Percentiles rank a stretch among this genome's conserved stretches.
Evolutionary conservation across 2,329 filamentous ascomycete species (phyloP).

Genomic region (Colletotrichum aenigma): DNA sequence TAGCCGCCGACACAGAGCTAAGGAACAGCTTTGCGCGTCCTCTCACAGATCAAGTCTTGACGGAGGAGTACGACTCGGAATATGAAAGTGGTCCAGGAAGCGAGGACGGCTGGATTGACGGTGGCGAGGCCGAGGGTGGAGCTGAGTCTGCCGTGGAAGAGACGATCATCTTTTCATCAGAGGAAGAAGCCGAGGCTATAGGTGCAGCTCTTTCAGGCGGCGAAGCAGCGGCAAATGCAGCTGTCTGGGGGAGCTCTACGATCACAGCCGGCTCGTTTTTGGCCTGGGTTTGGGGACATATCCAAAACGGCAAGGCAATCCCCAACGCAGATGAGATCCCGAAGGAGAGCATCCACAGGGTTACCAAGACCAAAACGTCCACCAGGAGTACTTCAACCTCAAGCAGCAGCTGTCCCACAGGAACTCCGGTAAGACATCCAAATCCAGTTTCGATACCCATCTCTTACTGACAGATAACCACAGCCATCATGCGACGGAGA

Average conservation of each 20-base stretch:
- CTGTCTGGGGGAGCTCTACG: not conserved
- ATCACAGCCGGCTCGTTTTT: not conserved
- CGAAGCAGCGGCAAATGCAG: not conserved
- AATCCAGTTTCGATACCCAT: rapidly evolving
- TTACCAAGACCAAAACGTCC: not conserved
- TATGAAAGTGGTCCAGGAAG: not conserved
- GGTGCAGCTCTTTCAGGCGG: not conserved
- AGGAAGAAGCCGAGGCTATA: not conserved
- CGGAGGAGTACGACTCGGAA: not conserved
- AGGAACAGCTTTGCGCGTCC: not conserved
- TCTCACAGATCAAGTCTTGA: not conserved
- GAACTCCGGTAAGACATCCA: not conserved
- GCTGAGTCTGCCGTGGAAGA: not conserved
- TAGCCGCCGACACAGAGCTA: not conserved
- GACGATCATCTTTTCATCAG: not conserved
- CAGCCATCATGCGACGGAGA: not conserved
- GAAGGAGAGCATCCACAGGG: not conserved
- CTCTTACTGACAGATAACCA: not conserved
- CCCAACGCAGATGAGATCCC: not conserved
- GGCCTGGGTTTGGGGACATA: not conserved
- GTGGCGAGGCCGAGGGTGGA: not conserved
- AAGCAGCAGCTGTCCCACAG: not conserved
- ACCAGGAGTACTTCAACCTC: not conserved
- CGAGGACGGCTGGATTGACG: not conserved
- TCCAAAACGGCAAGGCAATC: not conserved